phyloP scores from a whole-genome alignment of 2,329 filamentous ascomycete genomes.

The Colletotrichum camelliae region DNA sequence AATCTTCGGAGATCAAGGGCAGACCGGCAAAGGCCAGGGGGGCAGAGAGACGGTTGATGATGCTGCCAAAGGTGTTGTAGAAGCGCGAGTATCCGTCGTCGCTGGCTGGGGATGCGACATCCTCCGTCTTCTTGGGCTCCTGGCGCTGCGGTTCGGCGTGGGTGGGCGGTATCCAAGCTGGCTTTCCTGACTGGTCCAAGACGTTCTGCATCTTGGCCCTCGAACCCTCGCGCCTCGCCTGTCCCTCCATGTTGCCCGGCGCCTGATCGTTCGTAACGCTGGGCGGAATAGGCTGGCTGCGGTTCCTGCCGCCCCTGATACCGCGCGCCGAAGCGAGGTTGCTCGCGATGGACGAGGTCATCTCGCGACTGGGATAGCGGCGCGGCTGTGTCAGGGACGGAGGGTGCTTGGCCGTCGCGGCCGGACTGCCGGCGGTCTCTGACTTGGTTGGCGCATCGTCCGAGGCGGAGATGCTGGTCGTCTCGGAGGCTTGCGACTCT shows the following conservation, averaged over 20 bases:
- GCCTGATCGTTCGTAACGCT: slow-evolving; percentile 77
- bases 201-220: slow-evolving; percentile 61
- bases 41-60: slow-evolving; percentile 88
- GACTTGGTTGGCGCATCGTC: slow-evolving; percentile 25
- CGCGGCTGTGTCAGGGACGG: slow-evolving; percentile 45
- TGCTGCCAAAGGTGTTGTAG: slow-evolving; percentile 87
- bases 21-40: slow-evolving; percentile 92
- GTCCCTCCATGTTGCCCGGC: slow-evolving; percentile 70
- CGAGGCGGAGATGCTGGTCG: not conserved
- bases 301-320: slow-evolving; percentile 66
- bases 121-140: slow-evolving; percentile 31
- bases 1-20: slow-evolving; percentile 69
- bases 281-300: slow-evolving; percentile 72
- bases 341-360: slow-evolving; percentile 84
- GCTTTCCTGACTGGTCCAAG: slow-evolving; percentile 59
- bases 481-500: slow-evolving; percentile 12
- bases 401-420: slow-evolving; percentile 27
- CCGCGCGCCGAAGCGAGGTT: slow-evolving; percentile 87
- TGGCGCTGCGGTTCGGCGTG: slow-evolving; percentile 27
- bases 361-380: slow-evolving; percentile 67
- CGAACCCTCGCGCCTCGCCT: slow-evolving; percentile 55
- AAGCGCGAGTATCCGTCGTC: slow-evolving; percentile 90
- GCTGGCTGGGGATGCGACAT: slow-evolving; percentile 32
- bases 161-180: slow-evolving; percentile 56
- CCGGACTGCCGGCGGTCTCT: slow-evolving; percentile 24